phyloP scores from a whole-genome alignment of 2,329 filamentous ascomycete genomes.

The Fusarium zealandicum region DNA sequence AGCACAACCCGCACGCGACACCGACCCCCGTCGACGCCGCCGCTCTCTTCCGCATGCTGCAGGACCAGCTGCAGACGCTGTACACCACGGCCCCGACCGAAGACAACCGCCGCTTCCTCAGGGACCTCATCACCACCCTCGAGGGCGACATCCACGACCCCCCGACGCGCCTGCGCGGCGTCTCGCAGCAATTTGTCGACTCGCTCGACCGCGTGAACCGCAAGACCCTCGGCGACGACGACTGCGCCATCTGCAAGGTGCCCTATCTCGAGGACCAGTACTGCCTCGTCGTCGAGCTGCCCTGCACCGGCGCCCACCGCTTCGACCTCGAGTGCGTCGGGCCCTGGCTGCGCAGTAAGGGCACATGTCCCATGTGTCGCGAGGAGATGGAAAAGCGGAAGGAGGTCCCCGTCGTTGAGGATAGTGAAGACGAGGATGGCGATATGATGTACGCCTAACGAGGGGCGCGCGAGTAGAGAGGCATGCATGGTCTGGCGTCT shows the following conservation, averaged over 20 bases:
- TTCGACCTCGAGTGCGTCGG: slow-evolving; percentile 74
- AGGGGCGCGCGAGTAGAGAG: neutral
- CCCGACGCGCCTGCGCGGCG: slow-evolving; percentile 60
- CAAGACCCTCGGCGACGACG: slow-evolving; percentile 59
- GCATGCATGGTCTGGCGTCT: slow-evolving; percentile 39
- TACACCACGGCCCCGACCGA: slow-evolving; percentile 56
- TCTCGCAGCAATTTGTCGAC: slow-evolving; percentile 67
- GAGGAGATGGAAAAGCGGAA: slow-evolving; percentile 66
- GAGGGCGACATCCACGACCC: slow-evolving; percentile 60
- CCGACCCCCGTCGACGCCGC: slow-evolving; percentile 66
- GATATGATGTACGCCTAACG: slow-evolving; percentile 55
- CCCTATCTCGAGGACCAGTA: slow-evolving; percentile 67
- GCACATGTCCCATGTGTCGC: slow-evolving; percentile 69
- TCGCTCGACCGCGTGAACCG: slow-evolving; percentile 63
- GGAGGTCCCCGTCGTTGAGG: slow-evolving; percentile 52
- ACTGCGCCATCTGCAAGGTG: slow-evolving; percentile 70
- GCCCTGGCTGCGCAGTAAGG: slow-evolving; percentile 70
- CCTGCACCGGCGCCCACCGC: slow-evolving; percentile 64
- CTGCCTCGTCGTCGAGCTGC: slow-evolving; percentile 69
- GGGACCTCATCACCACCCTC: slow-evolving; percentile 55
- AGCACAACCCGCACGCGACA: slow-evolving; percentile 64
- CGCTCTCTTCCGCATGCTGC: slow-evolving; percentile 64
- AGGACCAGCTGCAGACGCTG: slow-evolving; percentile 64
- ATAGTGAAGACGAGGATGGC: slow-evolving; percentile 60
- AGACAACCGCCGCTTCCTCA: slow-evolving; percentile 59